Percentiles rank a stretch among this genome's conserved stretches.
phyloP scores from a whole-genome alignment of 148 eudicot species.

The Oxyria digyna region DNA sequence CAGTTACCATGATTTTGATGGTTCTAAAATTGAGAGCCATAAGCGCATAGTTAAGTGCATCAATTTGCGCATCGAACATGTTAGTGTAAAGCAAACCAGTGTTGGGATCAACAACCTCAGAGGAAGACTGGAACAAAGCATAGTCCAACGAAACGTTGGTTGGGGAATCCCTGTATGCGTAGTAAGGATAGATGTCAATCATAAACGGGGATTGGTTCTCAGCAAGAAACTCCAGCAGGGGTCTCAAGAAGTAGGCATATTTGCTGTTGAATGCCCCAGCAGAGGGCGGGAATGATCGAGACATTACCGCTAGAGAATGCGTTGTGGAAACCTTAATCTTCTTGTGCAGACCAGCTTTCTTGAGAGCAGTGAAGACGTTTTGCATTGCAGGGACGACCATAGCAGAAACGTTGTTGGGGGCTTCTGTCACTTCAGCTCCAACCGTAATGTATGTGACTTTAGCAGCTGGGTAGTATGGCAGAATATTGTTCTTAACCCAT shows the following conservation, averaged over 20 bases:
- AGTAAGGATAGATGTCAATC: constrained; percentile 84
- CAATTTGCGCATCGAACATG: constrained; percentile 93
- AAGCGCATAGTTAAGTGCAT: constrained; percentile 73
- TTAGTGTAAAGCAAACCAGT: constrained; percentile 84
- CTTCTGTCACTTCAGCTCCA: constrained; percentile 90
- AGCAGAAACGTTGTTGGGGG: constrained; percentile 44
- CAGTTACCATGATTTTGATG: constrained; percentile 83
- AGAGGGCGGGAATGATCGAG: constrained; percentile 92
- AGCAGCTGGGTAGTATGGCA: constrained; percentile 88
- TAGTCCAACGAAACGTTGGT: constrained; percentile 80
- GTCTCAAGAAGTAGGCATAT: constrained; percentile 62
- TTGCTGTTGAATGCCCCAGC: constrained; percentile 86
- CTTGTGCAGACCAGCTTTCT: constrained; percentile 67
- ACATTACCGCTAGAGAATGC: constrained; percentile 77
- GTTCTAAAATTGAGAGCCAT: constrained; percentile 60
- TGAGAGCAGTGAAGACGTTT: constrained; percentile 52
- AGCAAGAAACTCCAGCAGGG: constrained; percentile 82
- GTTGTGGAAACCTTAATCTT: constrained; percentile 83
- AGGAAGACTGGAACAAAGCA: constrained; percentile 69
- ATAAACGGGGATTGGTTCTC: constrained; percentile 85
- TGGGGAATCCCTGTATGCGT: constrained; percentile 71
- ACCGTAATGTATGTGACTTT: constrained; percentile 81
- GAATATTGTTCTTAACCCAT: constrained; percentile 77
- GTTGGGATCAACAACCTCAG: constrained; percentile 89
- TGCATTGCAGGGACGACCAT: constrained; percentile 84